Conservation (phyloP, 2,329 filamentous ascomycete genomes). For the Ceratocystis lukuohia region DNA sequence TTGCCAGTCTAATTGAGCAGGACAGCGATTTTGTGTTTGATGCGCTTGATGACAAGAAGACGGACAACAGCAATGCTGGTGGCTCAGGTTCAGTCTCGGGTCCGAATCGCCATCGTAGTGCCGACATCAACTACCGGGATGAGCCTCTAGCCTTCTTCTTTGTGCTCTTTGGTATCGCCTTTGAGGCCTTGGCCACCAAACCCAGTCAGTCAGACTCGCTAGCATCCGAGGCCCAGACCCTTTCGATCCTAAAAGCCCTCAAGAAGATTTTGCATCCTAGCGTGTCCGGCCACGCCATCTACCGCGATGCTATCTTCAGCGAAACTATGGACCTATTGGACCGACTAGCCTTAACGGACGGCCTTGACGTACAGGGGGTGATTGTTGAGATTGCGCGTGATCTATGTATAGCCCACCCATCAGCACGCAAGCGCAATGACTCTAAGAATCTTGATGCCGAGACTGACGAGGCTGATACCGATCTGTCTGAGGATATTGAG, state of each 20-base stretch:
- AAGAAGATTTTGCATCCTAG: slow-evolving; percentile 92
- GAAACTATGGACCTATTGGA: slow-evolving; percentile 96
- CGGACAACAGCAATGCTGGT: slow-evolving; percentile 37
- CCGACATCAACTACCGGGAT: slow-evolving; percentile 92
- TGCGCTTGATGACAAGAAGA: slow-evolving; percentile 74
- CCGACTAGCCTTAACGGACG: slow-evolving; percentile 81
- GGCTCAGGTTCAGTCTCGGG: neutral
- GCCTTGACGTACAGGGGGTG: slow-evolving; percentile 72
- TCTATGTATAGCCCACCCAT: slow-evolving; percentile 81
- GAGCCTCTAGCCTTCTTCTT: slow-evolving; percentile 99
- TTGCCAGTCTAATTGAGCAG: slow-evolving; percentile 91
- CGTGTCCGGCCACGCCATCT: slow-evolving; percentile 91
- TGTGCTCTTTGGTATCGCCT: slow-evolving; percentile 88
- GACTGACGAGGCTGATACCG: slow-evolving; percentile 46
- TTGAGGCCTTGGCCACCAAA: slow-evolving; percentile 82
- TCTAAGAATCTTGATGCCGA: neutral
- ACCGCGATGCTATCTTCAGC: slow-evolving; percentile 86
- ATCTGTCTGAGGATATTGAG: slow-evolving; percentile 91
- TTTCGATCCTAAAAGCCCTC: slow-evolving; percentile 79
- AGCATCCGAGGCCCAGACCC: slow-evolving; percentile 60
- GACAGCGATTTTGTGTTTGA: slow-evolving; percentile 97
- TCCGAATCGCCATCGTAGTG: slow-evolving; percentile 24
- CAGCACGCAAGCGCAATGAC: slow-evolving; percentile 45
- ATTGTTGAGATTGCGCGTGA: slow-evolving; percentile 91
- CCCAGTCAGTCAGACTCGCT: slow-evolving; percentile 43